Conservation (phyloP, 176 grass and related monocot species). For the Musa acuminata region DNA sequence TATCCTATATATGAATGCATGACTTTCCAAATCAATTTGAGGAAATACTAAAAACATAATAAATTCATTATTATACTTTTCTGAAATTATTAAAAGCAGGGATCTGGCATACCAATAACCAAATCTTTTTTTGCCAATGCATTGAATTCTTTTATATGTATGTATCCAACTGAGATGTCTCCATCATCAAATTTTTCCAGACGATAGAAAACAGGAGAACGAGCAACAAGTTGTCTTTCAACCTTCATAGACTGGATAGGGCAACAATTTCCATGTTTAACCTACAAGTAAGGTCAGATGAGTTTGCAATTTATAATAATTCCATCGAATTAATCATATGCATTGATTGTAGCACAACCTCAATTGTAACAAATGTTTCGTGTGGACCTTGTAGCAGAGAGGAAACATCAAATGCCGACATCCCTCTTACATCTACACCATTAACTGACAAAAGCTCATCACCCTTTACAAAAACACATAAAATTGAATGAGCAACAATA, state of each 20-base stretch:
- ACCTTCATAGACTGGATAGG: conserved; percentile 79
- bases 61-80: conserved; percentile 19
- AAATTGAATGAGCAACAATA: neutral
- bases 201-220: conserved; percentile 76
- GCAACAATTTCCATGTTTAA: conserved; percentile 83
- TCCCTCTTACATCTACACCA: conserved; percentile 60
- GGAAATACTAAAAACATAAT: neutral
- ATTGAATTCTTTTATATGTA: conserved; percentile 97
- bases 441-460: conserved; percentile 95
- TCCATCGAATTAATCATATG: neutral
- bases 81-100: neutral
- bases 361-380: conserved; percentile 83
- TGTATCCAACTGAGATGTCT: conserved; percentile 71
- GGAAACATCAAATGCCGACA: conserved; percentile 88
- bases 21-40: neutral
- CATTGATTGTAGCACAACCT: conserved; percentile 36
- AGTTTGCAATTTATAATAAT: conserved; percentile 23
- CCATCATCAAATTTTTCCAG: conserved; percentile 70
- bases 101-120: conserved; percentile 61
- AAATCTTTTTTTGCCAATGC: conserved; percentile 96
- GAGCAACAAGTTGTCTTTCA: conserved; percentile 76
- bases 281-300: conserved; percentile 30
- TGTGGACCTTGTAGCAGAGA: conserved; percentile 89
- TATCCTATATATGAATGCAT: neutral
- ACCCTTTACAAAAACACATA: conserved; percentile 49